Evolutionary conservation across 2,329 filamentous ascomycete genomes (phyloP).

Genomic region (Cladosporium sp.): DNA sequence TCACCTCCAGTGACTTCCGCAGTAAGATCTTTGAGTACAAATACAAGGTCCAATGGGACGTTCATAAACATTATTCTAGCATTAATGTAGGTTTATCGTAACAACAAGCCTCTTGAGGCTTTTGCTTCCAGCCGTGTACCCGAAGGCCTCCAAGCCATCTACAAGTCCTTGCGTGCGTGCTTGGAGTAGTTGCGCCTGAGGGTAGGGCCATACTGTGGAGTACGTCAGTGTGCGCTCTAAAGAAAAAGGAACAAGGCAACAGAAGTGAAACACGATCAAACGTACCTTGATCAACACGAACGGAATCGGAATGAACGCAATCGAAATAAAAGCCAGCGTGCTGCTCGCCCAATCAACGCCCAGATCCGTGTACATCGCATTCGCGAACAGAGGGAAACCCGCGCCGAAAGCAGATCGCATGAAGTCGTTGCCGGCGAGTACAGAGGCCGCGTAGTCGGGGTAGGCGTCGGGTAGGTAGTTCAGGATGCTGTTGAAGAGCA

Average conservation of each 20-base stretch:
- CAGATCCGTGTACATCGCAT: conserved; percentile 42
- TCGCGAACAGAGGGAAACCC: conserved; percentile 43
- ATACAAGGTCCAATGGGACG: neutral
- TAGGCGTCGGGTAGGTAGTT: conserved; percentile 42
- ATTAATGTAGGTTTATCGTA: neutral
- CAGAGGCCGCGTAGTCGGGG: conserved; percentile 41
- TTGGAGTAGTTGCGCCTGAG: conserved; percentile 38
- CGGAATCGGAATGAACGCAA: conserved; percentile 50
- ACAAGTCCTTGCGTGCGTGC: conserved; percentile 41
- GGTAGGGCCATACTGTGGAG: conserved; percentile 33
- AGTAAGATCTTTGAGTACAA: neutral
- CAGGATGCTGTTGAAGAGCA: conserved; percentile 47
- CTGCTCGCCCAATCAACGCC: conserved; percentile 46
- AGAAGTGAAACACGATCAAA: no score
- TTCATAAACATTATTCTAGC: neutral
- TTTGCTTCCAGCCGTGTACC: neutral
- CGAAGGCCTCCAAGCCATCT: neutral
- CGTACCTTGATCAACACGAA: conserved; percentile 44
- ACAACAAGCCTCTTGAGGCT: neutral
- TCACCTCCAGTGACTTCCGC: no score
- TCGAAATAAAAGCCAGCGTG: conserved; percentile 42
- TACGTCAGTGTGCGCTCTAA: neutral
- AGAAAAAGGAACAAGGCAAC: no score
- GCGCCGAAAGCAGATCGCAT: conserved; percentile 42
- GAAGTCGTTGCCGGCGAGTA: conserved; percentile 44